Percentiles rank a stretch among this genome's conserved stretches.
Evolutionary conservation across 139 green algal genomes (phyloP).

Genomic region (Chloropicon primus): DNA sequence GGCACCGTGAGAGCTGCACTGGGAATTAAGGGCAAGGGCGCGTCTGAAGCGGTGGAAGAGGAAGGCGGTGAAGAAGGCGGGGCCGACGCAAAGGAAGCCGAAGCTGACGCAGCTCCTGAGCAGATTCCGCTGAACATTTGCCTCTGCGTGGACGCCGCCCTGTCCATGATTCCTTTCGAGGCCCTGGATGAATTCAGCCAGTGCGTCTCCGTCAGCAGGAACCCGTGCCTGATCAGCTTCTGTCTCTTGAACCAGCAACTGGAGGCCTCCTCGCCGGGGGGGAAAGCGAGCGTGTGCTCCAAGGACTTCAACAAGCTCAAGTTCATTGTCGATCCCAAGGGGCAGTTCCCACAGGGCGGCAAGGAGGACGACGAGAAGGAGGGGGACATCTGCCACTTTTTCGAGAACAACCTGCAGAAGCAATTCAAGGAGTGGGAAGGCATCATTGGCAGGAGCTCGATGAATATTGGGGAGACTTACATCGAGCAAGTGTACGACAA

Average conservation of each 20-base stretch:
- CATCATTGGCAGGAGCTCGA: neutral
- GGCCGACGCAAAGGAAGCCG: neutral
- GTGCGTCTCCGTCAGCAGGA: neutral
- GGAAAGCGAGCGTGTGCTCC: neutral
- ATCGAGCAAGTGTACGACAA: neutral
- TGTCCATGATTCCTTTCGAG: neutral
- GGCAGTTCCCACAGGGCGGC: neutral
- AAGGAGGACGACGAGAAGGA: neutral
- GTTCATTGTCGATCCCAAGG: neutral
- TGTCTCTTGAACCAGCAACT: neutral
- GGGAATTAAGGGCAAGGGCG: neutral
- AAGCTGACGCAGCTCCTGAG: neutral
- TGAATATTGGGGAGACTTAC: neutral
- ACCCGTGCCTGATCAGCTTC: neutral
- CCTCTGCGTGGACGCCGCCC: neutral
- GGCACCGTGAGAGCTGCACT: neutral
- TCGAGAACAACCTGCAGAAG: neutral
- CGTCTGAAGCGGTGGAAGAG: neutral
- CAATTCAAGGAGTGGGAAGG: neutral
- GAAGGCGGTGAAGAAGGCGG: neutral
- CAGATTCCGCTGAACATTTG: neutral
- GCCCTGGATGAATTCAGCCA: neutral
- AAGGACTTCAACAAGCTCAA: neutral
- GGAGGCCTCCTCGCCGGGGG: neutral
- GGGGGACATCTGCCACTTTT: neutral